Evolutionary conservation across 1,284 basidiomycete species (phyloP).

Genomic region (Trichosporon ovoides): DNA sequence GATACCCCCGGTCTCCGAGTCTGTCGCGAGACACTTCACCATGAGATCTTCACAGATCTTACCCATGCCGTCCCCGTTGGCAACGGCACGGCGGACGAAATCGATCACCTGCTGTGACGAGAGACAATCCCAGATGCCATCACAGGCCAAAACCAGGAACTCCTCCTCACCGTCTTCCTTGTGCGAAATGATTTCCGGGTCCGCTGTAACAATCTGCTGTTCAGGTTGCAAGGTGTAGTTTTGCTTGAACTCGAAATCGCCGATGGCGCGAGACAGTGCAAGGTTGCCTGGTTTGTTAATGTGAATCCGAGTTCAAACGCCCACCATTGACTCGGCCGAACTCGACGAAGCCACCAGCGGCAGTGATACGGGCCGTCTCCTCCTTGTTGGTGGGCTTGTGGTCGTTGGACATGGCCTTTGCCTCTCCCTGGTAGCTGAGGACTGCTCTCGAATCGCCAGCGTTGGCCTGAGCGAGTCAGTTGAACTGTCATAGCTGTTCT

Average conservation of each 20-base stretch:
- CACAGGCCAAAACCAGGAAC: conserved; percentile 92
- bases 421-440: conserved; percentile 77
- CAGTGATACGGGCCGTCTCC: conserved; percentile 80
- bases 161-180: conserved; percentile 83
- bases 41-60: conserved; percentile 88
- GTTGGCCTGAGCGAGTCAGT: conserved; percentile 64
- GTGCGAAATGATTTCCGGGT: conserved; percentile 86
- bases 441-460: conserved; percentile 95
- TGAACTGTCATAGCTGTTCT: background rate
- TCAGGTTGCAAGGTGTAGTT: conserved; percentile 75
- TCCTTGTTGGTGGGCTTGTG: conserved; percentile 91
- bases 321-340: conserved; percentile 93
- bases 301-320: conserved; percentile 29
- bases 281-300: conserved; percentile 67
- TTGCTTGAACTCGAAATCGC: conserved; percentile 99
- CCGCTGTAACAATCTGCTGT: conserved; percentile 89
- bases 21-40: conserved; percentile 88
- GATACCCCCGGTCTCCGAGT: conserved; percentile 86
- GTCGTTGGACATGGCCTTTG: conserved; percentile 83
- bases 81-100: conserved; percentile 75
- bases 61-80: conserved; percentile 69
- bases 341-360: conserved; percentile 96
- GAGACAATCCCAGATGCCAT: conserved; percentile 99
- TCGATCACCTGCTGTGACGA: conserved; percentile 90
- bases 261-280: conserved; percentile 88